phyloP scores from a whole-genome alignment of 768 basidiomycete genomes.

The Amyloporia xantha region DNA sequence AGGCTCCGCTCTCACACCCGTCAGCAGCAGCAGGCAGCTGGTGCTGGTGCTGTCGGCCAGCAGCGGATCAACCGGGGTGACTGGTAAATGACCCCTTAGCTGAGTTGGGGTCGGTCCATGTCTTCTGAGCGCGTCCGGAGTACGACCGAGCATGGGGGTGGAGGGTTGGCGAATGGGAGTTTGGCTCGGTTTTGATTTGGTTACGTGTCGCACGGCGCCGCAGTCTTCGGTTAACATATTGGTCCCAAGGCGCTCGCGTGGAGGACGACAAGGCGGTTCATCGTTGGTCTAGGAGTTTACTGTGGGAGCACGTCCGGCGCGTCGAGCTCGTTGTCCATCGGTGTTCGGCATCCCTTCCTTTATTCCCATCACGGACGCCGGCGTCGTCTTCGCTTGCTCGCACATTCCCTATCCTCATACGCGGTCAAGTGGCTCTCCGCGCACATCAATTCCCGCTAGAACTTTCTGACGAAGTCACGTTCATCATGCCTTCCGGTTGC shows the following conservation, averaged over 20 bases:
- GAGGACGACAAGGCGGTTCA: conserved; percentile 5
- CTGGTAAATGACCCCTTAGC: conserved; percentile 33
- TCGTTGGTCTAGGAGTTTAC: conserved; percentile 2
- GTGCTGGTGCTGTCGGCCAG: conserved; percentile 40
- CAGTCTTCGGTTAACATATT: conserved; percentile 33
- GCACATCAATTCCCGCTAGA: background rate
- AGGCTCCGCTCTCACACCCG: conserved; percentile 88
- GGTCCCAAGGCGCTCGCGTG: conserved; percentile 24
- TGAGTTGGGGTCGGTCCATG: conserved; percentile 14
- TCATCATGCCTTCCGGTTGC: background rate
- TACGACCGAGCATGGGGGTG: conserved; percentile 38
- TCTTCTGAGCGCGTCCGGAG: conserved; percentile 35
- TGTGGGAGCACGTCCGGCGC: conserved; percentile 15
- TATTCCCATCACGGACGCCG: background rate
- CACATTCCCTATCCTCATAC: background rate
- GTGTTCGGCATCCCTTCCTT: conserved; percentile 7
- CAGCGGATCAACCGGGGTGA: conserved; percentile 37
- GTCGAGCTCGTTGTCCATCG: conserved; percentile 2
- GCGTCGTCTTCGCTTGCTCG: background rate
- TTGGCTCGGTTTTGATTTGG: conserved; percentile 24
- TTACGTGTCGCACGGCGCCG: conserved; percentile 26
- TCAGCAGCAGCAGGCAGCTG: conserved; percentile 55
- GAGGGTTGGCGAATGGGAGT: conserved; percentile 36
- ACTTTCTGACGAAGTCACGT: background rate
- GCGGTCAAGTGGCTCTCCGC: background rate